Conservation (phyloP, 2,329 filamentous ascomycete genomes). For the Pseudogymnoascus sp. region DNA sequence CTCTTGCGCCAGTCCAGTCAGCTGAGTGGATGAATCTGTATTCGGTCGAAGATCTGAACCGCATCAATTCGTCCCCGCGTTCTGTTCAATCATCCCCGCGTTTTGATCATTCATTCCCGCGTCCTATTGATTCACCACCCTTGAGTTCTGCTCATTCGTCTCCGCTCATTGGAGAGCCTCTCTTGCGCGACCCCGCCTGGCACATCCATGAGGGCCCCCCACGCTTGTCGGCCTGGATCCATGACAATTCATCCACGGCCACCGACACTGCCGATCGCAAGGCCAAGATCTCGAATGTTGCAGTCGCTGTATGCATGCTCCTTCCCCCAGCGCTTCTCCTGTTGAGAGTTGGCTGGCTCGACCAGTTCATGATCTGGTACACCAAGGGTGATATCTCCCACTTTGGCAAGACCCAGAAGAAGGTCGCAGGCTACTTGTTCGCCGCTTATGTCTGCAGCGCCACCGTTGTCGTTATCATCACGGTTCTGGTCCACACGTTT, state of each 20-base stretch:
- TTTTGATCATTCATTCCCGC: background rate
- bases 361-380: constrained; percentile 21
- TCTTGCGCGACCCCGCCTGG: background rate
- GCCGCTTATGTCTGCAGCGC: background rate
- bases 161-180: background rate
- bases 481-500: background rate
- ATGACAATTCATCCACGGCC: constrained; percentile 13
- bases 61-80: constrained; percentile 9
- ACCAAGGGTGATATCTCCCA: constrained; percentile 19
- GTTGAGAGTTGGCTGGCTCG: constrained; percentile 20
- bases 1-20: constrained; percentile 22
- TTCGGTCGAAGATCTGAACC: constrained; percentile 16
- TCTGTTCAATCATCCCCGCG: background rate
- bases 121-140: background rate
- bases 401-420: constrained; percentile 21
- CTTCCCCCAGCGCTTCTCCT: constrained; percentile 23
- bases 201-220: constrained; percentile 14
- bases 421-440: constrained; percentile 1
- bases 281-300: constrained; percentile 18
- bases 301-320: constrained; percentile 20
- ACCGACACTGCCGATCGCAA: constrained; percentile 14
- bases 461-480: constrained; percentile 3
- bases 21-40: constrained; percentile 23
- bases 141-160: background rate
- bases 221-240: constrained; percentile 15